Base-by-base conservation (phyloP, 75 land plant species). In the Selaginella tamariscina region DNA sequence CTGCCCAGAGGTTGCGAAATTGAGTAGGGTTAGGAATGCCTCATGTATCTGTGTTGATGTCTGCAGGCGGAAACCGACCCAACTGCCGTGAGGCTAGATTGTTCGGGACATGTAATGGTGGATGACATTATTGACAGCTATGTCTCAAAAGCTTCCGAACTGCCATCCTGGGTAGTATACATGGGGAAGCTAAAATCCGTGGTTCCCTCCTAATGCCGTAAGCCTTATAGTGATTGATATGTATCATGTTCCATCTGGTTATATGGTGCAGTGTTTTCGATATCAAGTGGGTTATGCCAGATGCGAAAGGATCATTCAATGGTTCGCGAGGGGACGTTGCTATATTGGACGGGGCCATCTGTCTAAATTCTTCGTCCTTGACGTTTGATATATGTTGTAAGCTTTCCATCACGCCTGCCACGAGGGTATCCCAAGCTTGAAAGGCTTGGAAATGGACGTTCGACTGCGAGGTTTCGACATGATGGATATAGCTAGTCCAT, bases 211-310 rank as follows among this genome's bases (percentile, higher is more conserved):
- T 86, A 68, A 86, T 63, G 74, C 97, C 97, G 97, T 95, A 84
- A 76, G 49, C 15, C 27, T 2, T 55, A 2, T 29, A 30, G 33
- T 2, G 60, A 20, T 68, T 2, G 39, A 55, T 9, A 21, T 8
- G 29, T 5, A 2, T 39, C 15, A 18, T 2, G 20, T 27, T 8
- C 5, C 18, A 5, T 67, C 31, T 2, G 54, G 20, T 11, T 30
- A 27, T 29, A 30, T 32, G 29, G 18, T 69, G 18, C 79, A 95
- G 99, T 77, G 79, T 85, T 44, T 91, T 88, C 81, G 97, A 95
- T 64, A 85, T 95, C 20, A 91, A 88, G 64, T 95, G 99, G 99
- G 78, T 78, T 70, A 97, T 95, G 55, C 97, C 99, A 56, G 82
- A 85, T 56, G 99, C 99, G 56, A 88, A 95, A 68, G 99, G 86